Evolutionary conservation across 2,329 filamentous ascomycete species (phyloP).

Genomic region (Claviceps africana): DNA sequence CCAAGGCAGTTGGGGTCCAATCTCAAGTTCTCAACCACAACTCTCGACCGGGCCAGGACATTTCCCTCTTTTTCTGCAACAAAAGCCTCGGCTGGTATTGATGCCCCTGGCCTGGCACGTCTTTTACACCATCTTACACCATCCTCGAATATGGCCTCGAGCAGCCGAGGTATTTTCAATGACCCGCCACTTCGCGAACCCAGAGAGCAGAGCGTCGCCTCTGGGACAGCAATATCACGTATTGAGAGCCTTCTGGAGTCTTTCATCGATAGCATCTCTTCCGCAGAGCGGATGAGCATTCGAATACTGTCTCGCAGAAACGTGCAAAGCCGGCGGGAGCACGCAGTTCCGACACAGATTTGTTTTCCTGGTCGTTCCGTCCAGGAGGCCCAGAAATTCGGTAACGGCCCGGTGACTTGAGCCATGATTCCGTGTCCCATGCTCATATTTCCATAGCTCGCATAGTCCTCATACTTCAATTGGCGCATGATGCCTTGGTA

Average conservation of each 20-base stretch:
- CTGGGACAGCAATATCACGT: constrained; percentile 4
- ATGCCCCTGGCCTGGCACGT: background rate
- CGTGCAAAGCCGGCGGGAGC: constrained; percentile 2
- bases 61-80: background rate
- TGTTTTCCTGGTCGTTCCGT: constrained; percentile 34
- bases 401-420: constrained; percentile 17
- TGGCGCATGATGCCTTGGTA: constrained; percentile 44
- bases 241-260: constrained; percentile 23
- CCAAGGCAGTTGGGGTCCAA: background rate
- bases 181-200: background rate
- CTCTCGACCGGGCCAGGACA: background rate
- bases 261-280: constrained; percentile 15
- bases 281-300: constrained; percentile 15
- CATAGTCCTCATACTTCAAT: constrained; percentile 42
- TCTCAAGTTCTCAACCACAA: background rate
- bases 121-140: too few species aligned
- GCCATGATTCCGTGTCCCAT: background rate
- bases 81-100: background rate
- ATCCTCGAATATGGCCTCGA: background rate
- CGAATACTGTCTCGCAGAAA: constrained; percentile 12
- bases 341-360: constrained; percentile 9
- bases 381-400: constrained; percentile 37
- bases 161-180: background rate
- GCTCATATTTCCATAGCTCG: constrained; percentile 27
- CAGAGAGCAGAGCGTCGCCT: background rate